Base-by-base conservation (phyloP, 2,329 filamentous ascomycete genomes). In the Coniella lustricola region DNA sequence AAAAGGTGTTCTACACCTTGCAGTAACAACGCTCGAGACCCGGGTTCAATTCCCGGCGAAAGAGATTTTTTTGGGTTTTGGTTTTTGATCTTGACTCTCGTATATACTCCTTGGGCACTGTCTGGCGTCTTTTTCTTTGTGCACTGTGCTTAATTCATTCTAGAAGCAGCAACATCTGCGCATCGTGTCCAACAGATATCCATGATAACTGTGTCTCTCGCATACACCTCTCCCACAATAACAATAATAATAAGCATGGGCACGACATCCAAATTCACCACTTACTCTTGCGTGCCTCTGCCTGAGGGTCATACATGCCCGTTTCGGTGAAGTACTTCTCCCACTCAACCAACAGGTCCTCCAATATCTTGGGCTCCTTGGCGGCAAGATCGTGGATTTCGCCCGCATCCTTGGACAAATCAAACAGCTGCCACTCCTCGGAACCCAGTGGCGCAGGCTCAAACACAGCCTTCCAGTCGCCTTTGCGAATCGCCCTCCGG, bases 391-490 rank as follows among this genome's bases (percentile, higher is more conserved):
- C 56, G 16, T 54, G 46, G 8, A 55, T 52, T 57, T 64, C 57
- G 17, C 57, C 58, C 4, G 53, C 54, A 44, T 62, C 61, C 13
- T 33, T 49, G 9, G 54, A 45, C 9, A 62, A 37, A 22, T 61
- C 54, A 39, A 56, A 64, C 49, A 63, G 47, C 52, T 60, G 54
- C 61, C 57, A 61, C 17, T 50, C 45, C 21, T 60, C 57, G 1
- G 55, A 50, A 1, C 56, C 57, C 40, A 32, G 22, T 7, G 60
- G 57, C 51, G 47, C 45, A 16, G 58, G 54, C 20, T 60, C 57
- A 25, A 48, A 60, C 1, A 57, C 54, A 16, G 60, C 57, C 54
- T 63, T 64, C 57, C 59, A 67, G 16, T 57, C 59, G 4, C 63
- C 62, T 29, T 59, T 57, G 5, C 64, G 56, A 31, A 67, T 59